Evolutionary conservation across 1,284 basidiomycete genomes (phyloP), one percentile per base, ranked within the genome.

Genomic region (Trichosporon asahii): DNA sequence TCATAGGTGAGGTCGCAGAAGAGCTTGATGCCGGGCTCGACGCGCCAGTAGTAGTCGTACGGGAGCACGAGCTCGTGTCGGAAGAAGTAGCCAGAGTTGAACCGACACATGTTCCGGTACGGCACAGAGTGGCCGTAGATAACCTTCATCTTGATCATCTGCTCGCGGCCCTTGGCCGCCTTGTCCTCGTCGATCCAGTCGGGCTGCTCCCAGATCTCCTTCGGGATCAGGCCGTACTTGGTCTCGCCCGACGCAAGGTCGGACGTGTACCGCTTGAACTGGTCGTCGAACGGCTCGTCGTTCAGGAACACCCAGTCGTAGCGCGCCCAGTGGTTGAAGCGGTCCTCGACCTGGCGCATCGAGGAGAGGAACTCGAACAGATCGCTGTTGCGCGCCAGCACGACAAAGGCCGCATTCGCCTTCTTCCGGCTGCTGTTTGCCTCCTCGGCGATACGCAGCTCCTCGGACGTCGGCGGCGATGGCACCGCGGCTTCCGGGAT

Each of bases 1-100:
- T 94, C 93, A 75, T 90, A 90, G 65, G 35, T 61, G 5, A 49
- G 21, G 37, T 60, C 69, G 27, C 23, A 66, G 65, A 66, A 64
- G 53, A 66, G 65, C 61, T 15, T 49, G 66, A 71, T 60, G 15
- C 44, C 31, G 14, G 49, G 35, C 87, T 88, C 87, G 81, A 93
- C 89, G 77, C 90, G 89, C 95, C 95, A 98, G 84, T 98, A 98
- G 84, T 95, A 98, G 77, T 89, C 91, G 84, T 91, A 95, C 67
- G 89, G 86, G 73, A 89, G 88, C 53, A 95, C 85, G 14, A 95
- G 85, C 73, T 90, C 88, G 76, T 95, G 92, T 53, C 87, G 86
- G 84, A 89, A 94, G 84, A 93, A 91, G 83, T 89, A 93, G 40
- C 94, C 94, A 68, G 92, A 94, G 82, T 97, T 94, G 85, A 90